Evolutionary conservation across 2,329 filamentous ascomycete genomes (phyloP), one percentile per base, ranked within the genome.

Genomic region (Calonectria naviculata): DNA sequence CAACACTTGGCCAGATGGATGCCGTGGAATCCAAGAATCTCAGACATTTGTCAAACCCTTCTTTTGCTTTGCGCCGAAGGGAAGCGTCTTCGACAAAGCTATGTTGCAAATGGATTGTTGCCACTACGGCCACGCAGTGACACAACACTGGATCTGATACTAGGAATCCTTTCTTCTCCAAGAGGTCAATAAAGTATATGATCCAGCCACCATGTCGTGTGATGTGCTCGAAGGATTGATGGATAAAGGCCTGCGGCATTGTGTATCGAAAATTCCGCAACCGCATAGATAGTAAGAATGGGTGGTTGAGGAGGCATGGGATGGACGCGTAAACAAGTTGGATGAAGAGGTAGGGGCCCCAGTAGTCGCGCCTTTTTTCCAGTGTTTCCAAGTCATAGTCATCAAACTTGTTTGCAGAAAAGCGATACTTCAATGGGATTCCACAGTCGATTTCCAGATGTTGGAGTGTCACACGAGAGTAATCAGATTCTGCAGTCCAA

Each of bases 301-400:
- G 88, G 69, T 89, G 88, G 63, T 89, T 89, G 10, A 89, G 80
- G 0, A 89, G 82, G 70, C 87, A 89, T 1, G 88, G 82, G 46
- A 88, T 88, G 0, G 86, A 86, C 65, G 88, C 86, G 71, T 89
- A 89, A 17, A 89, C 78, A 68, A 89, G 85, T 70, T 89, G 88
- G 34, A 86, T 83, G 65, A 88, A 82, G 10, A 89, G 81, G 84
- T 86, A 89, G 0, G 87, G 86, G 0, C 85, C 86, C 87, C 87
- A 89, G 70, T 89, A 89, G 54, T 86, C 83, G 24, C 87, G 81
- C 62, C 85, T 82, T 0, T 80, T 75, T 67, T 87, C 81, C 3
- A 89, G 76, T 9, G 85, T 82, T 26, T 85, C 84, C 0, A 80
- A 67, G 0, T 83, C 79, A 34, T 83, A 81, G 21, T 87, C 83